phyloP scores from a whole-genome alignment of 1,284 basidiomycete genomes.

The Inonotus hispidus region DNA sequence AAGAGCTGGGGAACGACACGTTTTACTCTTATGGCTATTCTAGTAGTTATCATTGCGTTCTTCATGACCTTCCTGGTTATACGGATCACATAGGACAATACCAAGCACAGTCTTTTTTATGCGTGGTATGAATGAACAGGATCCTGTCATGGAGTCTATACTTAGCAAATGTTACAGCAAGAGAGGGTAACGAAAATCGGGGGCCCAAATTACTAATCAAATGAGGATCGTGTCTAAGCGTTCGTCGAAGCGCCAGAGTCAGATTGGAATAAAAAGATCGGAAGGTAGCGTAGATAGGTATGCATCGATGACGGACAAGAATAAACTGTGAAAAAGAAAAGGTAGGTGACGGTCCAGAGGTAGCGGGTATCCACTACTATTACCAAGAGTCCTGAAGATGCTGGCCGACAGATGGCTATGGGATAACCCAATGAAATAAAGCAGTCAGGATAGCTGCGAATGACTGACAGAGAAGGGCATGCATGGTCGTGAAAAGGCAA shows the following conservation, averaged over 20 bases:
- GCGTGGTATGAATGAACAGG: background rate
- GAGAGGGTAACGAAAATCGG: background rate
- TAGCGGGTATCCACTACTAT: background rate
- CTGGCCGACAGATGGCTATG: background rate
- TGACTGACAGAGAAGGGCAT: background rate
- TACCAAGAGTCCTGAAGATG: background rate
- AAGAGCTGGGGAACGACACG: slow-evolving; percentile 72
- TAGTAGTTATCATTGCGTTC: slow-evolving; percentile 58
- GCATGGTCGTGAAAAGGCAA: background rate
- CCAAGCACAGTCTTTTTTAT: background rate
- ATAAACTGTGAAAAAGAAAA: background rate
- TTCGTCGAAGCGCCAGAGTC: background rate
- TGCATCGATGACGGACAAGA: slow-evolving; percentile 2
- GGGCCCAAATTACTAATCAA: background rate
- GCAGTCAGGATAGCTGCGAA: background rate
- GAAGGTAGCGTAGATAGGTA: slow-evolving; percentile 10
- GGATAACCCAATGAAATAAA: background rate
- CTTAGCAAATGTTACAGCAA: background rate
- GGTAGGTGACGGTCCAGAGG: background rate
- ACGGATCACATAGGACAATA: slow-evolving; percentile 40
- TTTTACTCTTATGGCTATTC: slow-evolving; percentile 53
- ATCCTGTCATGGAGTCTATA: background rate
- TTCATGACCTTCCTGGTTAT: slow-evolving; percentile 70
- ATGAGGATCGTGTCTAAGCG: background rate
- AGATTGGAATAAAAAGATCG: background rate